Percentiles rank a stretch among this genome's conserved stretches.
phyloP scores from a whole-genome alignment of 164 flowering plant species.

The Tetracentron sinense region DNA sequence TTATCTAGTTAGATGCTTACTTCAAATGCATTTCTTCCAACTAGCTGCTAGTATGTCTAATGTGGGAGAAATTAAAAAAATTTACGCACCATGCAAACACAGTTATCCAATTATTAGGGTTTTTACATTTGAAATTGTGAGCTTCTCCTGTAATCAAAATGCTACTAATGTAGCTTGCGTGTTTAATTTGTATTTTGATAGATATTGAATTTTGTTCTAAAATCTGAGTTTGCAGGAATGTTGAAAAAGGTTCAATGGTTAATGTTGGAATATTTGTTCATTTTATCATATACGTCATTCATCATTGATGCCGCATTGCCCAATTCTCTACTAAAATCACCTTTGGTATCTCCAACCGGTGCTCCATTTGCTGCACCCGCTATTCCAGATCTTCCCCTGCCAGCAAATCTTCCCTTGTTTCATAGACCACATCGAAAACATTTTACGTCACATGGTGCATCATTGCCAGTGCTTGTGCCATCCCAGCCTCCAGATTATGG shows the following conservation, averaged over 20 bases:
- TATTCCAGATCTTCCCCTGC: slow-evolving; percentile 34
- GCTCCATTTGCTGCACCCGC: slow-evolving; percentile 24
- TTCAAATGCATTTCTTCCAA: not conserved
- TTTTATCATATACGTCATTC: slow-evolving; percentile 27
- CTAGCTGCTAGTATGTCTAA: not conserved
- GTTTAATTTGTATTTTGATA: not conserved
- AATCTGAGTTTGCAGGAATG: slow-evolving; percentile 34
- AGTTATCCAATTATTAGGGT: not conserved
- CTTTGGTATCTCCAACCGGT: slow-evolving; percentile 22
- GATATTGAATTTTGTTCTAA: slow-evolving; percentile 1
- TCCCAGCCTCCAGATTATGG: slow-evolving; percentile 49
- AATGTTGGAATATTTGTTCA: slow-evolving; percentile 30
- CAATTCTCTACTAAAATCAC: slow-evolving; percentile 16
- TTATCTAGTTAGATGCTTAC: not conserved
- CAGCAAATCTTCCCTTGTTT: slow-evolving; percentile 31
- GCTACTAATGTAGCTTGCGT: not conserved
- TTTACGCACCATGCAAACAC: not conserved
- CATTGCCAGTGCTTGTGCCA: slow-evolving; percentile 25
- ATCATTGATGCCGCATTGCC: slow-evolving; percentile 26
- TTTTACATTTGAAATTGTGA: not conserved
- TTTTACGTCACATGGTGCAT: slow-evolving; percentile 25
- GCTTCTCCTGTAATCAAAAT: not conserved
- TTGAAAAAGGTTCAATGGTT: slow-evolving; percentile 18
- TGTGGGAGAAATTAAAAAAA: not conserved
- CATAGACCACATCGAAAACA: slow-evolving; percentile 28